Base-by-base conservation (phyloP, 2,329 filamentous ascomycete species). In the Clonostachys sp. region DNA sequence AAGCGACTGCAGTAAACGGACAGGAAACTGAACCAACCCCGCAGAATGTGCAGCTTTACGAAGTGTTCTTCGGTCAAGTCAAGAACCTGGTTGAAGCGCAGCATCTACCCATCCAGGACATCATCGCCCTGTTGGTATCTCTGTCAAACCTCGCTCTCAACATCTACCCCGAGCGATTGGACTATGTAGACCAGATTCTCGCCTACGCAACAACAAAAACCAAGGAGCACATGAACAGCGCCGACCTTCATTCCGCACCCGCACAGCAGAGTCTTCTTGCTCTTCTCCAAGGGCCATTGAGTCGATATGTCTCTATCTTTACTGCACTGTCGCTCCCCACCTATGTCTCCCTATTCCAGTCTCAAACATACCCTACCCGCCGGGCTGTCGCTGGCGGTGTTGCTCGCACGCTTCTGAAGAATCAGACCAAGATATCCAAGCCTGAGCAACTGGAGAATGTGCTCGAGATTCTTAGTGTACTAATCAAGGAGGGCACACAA, bases 61-160 rank as follows among this genome's bases (percentile, higher is more conserved):
- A 97, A 67, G 89, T 97, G 50, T 99, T 97, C 75, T 95, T 97
- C 61, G 86, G 91, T 45, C 94, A 97, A 66, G 94, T 97, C 52
- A 87, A 95, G 61, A 91, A 92, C 59, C 75, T 99, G 45, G 91
- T 97, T 52, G 92, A 91, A 67, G 89, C 88, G 45, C 90, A 96
- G 61, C 86, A 90, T 55, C 77, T 99, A 45, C 87, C 91, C 1
- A 92, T 99, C 54, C 91, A 95, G 65, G 95, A 99, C 63, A 95
- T 89, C 16, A 94, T 96, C 57, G 94, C 91, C 10, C 73, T 99
- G 40, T 76, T 97, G 41, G 92, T 95, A n/a, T 99, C 94, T 5
- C 76, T 99, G 39, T 85, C 87, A 38, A 97, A 97, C 57, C 80
- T 99, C 48, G 91, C 95, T 10, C 78, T 99, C 51, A 97, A 95